Evolutionary conservation across 495 filamentous ascomycete genomes (phyloP), one percentile per base, ranked within the genome.

Genomic region (Penicillium desertorum): DNA sequence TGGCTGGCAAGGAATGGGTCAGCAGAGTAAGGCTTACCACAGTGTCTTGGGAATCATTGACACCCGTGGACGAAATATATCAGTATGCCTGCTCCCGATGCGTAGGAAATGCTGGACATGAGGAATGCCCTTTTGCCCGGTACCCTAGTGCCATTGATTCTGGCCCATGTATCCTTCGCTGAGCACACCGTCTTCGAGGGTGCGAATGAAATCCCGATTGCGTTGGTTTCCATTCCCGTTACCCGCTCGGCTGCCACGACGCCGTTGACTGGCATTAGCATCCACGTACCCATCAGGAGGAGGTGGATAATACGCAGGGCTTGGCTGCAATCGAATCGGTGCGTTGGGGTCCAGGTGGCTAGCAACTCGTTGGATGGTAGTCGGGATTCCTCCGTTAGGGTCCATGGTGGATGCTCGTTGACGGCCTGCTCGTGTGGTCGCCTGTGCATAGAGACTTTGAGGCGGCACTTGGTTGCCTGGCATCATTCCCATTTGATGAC

Each of bases 401-500:
- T 97, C 93, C 86, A 97, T 91, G 8, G 95, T 99, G 36, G 92
- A 91, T 12, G 95, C 93, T 53, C 95, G 86, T 74, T 96, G 93
- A 22, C 95, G 84, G 32, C 86, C 91, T 39, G 88, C 87, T 54
- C 91, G 80, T 44, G 88, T 87, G 14, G 89, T 89, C 41, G 90
- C 90, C 76, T 96, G 94, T 3, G 89, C 82, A 62, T 96, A 97
- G 36, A 97, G 80, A 62, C 86, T 92, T 58, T 83, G 77, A 22
- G 60, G 48, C 6, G 89, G 83, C 66, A 92, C 82, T 57, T 89
- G 89, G 30, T 46, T 46, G 4, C 82, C 79, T 6, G 84, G 81
- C 30, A 93, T 86, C 62, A 88, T 79, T 39, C 77, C 80, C 81
- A 94, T 87, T 62, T 89, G 90, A 45, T 88, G 86, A 44, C 88